These are phyloP conservation scores for Periconia macrospinosa DNA, from an alignment of 2,329 filamentous ascomycete species.

Conservation along the genomic window DNA sequence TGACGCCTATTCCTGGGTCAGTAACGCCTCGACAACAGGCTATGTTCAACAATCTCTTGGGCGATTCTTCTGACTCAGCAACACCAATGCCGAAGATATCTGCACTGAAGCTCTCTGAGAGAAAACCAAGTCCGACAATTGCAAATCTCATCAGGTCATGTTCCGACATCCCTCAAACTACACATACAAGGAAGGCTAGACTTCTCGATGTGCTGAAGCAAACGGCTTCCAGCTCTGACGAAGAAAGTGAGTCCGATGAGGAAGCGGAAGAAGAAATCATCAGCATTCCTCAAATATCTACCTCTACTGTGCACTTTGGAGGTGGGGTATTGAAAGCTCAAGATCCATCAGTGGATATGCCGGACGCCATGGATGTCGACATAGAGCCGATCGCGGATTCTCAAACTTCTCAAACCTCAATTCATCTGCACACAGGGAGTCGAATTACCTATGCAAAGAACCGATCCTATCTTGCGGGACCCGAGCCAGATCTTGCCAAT, in stretches of 20 bases:
- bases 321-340: neutral
- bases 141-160: constrained; percentile 31
- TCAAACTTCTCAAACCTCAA: constrained; percentile 28
- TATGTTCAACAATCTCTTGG: constrained; percentile 37
- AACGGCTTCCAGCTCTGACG: constrained; percentile 22
- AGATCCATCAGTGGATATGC: neutral
- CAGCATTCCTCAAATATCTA: neutral
- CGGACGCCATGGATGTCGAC: constrained; percentile 26
- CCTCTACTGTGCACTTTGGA: neutral
- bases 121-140: constrained; percentile 20
- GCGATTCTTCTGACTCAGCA: constrained; percentile 23
- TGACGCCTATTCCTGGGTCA: constrained; percentile 23
- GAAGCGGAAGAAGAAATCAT: constrained; percentile 16
- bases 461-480: constrained; percentile 62
- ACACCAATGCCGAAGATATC: constrained; percentile 38
- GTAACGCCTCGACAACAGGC: constrained; percentile 41
- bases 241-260: constrained; percentile 28
- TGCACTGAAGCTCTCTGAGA: constrained; percentile 32
- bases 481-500: constrained; percentile 44
- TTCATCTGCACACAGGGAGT: constrained; percentile 30
- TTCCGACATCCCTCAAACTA: constrained; percentile 33
- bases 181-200: constrained; percentile 26
- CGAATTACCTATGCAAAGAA: constrained; percentile 62
- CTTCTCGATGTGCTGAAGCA: constrained; percentile 37
- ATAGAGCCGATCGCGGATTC: constrained; percentile 18